Base-by-base conservation (phyloP, 768 basidiomycete species). In the Trametes elegans region DNA sequence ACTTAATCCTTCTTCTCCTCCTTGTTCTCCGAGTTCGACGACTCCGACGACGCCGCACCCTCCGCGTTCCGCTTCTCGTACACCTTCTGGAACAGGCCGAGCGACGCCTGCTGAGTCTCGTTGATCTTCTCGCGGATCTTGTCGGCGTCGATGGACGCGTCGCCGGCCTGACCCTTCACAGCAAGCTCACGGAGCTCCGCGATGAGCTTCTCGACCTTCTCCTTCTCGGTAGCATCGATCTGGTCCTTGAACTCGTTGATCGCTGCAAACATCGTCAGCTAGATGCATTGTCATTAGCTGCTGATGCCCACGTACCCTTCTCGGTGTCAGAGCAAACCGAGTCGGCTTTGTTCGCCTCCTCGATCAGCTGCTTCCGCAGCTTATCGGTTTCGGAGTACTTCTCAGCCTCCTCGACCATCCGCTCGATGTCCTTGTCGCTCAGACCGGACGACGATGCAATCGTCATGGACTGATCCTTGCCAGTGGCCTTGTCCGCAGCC, bases 201-300 rank as follows among this genome's bases (percentile, higher is more conserved):
- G 28, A 99, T 74, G 41, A 96, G 88, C 72, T 87, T 88, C 49
- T 85, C 74, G 62, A 99, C 95, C 77, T 95, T 98, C 67, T 95
- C 93, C 75, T 88, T 88, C 82, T 99, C 97, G 2, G 84, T 71
- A 7, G 83, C 83, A 62, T 98, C 95, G 53, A 99, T 84, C 68
- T 98, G 93, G 41, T 96, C 92, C 79, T 95, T 94, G 83, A 98
- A 98, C 75, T 99, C 97, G 66, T 79, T 83, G 88, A 98, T 90
- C 16, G 94, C 92, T 91, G n/a, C n/a, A n/a, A n/a, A n/a, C n/a
- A n/a, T n/a, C n/a, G n/a, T n/a, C n/a, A n/a, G n/a, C n/a, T n/a
- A n/a, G n/a, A n/a, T n/a, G n/a, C n/a, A n/a, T n/a, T n/a, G n/a
- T n/a, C n/a, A n/a, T n/a, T n/a, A n/a, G n/a, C n/a, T n/a, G n/a